phyloP scores from a whole-genome alignment of 2,329 filamentous ascomycete genomes.

The Microsporum canis region DNA sequence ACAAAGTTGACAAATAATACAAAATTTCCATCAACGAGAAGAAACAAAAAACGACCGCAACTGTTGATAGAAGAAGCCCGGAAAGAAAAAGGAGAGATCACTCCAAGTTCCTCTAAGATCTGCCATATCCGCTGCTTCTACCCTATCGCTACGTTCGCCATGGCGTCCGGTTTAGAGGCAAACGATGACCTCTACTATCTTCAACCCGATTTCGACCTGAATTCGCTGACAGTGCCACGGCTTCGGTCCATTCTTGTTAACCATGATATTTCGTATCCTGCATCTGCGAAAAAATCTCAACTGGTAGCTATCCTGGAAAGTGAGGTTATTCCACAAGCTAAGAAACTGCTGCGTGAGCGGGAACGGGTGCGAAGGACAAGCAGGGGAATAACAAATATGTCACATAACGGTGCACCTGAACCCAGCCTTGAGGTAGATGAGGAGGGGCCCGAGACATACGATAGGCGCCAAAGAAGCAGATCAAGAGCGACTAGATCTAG shows the following conservation, averaged over 20 bases:
- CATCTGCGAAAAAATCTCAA: slow-evolving; percentile 82
- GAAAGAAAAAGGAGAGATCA: too few species aligned
- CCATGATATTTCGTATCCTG: slow-evolving; percentile 74
- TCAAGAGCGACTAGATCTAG: slow-evolving; percentile 33
- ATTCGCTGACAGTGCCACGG: slow-evolving; percentile 71
- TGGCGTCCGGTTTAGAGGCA: slow-evolving; percentile 17
- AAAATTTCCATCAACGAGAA: not conserved
- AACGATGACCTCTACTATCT: slow-evolving; percentile 66
- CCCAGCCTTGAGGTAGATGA: slow-evolving; percentile 52
- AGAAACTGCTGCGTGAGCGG: slow-evolving; percentile 62
- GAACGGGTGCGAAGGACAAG: slow-evolving; percentile 75
- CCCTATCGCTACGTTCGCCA: slow-evolving; percentile 11
- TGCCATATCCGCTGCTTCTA: not conserved
- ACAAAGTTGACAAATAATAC: slow-evolving; percentile 2
- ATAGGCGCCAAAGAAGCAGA: slow-evolving; percentile 40
- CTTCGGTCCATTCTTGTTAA: slow-evolving; percentile 84
- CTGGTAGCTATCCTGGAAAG: slow-evolving; percentile 74
- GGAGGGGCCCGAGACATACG: slow-evolving; percentile 38
- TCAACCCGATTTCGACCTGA: slow-evolving; percentile 73
- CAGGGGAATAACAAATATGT: slow-evolving; percentile 63
- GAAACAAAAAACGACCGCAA: not conserved
- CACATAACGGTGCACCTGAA: slow-evolving; percentile 55
- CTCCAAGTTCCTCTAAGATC: too few species aligned
- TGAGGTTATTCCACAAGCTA: slow-evolving; percentile 65
- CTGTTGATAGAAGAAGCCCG: not conserved